Percentiles rank a stretch among this genome's conserved stretches.
phyloP scores from a whole-genome alignment of 768 basidiomycete species.

The Agrocybe pediades region DNA sequence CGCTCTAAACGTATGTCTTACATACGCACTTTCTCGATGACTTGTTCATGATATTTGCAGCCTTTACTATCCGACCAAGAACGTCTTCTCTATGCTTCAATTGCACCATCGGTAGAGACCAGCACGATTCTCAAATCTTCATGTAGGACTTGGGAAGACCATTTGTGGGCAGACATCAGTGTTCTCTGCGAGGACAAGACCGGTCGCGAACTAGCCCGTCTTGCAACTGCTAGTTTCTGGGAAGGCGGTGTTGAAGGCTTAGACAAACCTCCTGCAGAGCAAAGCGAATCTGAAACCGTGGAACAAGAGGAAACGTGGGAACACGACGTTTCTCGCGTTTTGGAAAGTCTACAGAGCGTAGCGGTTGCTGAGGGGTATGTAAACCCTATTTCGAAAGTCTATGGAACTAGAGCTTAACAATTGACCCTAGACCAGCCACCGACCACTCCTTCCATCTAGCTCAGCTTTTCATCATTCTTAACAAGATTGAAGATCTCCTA shows the following conservation, averaged over 20 bases:
- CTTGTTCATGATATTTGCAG: conserved; percentile 30
- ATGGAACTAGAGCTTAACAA: not conserved
- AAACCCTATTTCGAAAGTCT: conserved; percentile 3
- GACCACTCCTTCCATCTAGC: conserved; percentile 82
- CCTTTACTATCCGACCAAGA: conserved; percentile 66
- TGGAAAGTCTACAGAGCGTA: conserved; percentile 61
- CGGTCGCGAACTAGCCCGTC: conserved; percentile 62
- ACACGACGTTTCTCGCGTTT: conserved; percentile 55
- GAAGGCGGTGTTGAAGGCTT: conserved; percentile 57
- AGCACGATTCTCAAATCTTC: conserved; percentile 66
- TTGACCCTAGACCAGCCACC: conserved; percentile 48
- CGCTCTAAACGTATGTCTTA: conserved; percentile 66
- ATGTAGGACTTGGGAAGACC: conserved; percentile 92
- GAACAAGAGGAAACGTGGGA: conserved; percentile 65
- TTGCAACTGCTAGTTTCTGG: conserved; percentile 80
- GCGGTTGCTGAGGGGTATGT: conserved; percentile 66
- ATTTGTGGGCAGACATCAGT: conserved; percentile 89
- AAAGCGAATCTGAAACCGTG: conserved; percentile 27
- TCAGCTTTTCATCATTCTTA: conserved; percentile 77
- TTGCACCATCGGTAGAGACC: conserved; percentile 74
- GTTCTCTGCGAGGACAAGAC: conserved; percentile 82
- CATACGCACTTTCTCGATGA: not conserved
- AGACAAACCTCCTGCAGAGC: conserved; percentile 34
- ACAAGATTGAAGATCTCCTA: conserved; percentile 67
- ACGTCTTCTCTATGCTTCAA: conserved; percentile 85